Conservation (phyloP, 2,329 filamentous ascomycete species). For the Metarhizium robertsii region DNA sequence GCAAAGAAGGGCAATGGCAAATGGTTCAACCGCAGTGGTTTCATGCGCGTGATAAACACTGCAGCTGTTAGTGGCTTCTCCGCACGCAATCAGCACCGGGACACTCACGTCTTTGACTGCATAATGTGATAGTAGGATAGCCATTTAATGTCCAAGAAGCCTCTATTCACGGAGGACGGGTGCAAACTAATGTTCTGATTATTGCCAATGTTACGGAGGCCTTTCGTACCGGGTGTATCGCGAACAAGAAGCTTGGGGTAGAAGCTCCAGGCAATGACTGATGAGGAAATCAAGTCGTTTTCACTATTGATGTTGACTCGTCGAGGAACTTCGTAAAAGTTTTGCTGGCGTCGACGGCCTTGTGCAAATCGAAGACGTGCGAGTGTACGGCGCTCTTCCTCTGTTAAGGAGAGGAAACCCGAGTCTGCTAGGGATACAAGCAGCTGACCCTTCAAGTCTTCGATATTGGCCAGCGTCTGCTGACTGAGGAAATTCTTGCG, state of each 20-base stretch:
- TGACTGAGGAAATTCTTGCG: constrained; percentile 86
- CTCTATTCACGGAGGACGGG: constrained; percentile 82
- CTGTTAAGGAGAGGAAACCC: constrained; percentile 67
- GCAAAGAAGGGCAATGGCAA: constrained; percentile 75
- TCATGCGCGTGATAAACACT: constrained; percentile 85
- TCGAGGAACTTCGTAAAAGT: constrained; percentile 75
- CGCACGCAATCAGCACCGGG: background rate
- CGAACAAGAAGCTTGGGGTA: constrained; percentile 85
- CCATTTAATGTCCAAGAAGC: constrained; percentile 59
- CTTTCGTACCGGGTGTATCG: constrained; percentile 61
- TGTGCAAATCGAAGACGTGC: constrained; percentile 56
- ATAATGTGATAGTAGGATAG: constrained; percentile 96
- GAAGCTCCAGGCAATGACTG: constrained; percentile 87
- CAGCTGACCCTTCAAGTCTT: constrained; percentile 90
- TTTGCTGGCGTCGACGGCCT: constrained; percentile 48
- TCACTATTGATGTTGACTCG: constrained; percentile 66
- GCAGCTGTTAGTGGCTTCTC: constrained; percentile 12
- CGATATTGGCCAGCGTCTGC: constrained; percentile 85
- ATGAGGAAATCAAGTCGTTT: constrained; percentile 69
- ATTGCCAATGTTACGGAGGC: constrained; percentile 84
- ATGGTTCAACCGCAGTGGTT: constrained; percentile 70
- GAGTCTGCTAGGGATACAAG: constrained; percentile 78
- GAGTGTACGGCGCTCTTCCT: constrained; percentile 61
- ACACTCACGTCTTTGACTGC: constrained; percentile 69
- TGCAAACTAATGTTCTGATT: constrained; percentile 85